These are phyloP conservation scores for Solanum rostratum DNA, from an alignment of 257 asterid species.

Conservation along the genomic window DNA sequence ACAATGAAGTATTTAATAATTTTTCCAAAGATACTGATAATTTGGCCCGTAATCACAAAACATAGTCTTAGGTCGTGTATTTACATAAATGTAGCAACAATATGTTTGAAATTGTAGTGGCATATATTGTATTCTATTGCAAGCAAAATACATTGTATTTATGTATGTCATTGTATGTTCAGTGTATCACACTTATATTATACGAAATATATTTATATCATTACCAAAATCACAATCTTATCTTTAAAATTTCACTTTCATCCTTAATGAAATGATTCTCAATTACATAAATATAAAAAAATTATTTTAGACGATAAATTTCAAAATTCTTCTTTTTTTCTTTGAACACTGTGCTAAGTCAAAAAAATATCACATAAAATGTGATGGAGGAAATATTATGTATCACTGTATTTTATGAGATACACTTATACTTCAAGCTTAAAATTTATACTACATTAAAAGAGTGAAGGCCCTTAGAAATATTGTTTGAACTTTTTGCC, in stretches of 20 bases:
- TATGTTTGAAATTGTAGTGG: neutral
- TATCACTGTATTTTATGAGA: neutral
- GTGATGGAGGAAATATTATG: no score
- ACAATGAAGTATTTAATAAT: neutral
- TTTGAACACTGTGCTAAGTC: no score
- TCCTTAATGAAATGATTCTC: no score
- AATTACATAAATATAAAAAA: no score
- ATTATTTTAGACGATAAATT: no score
- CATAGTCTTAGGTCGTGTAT: neutral
- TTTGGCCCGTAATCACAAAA: neutral
- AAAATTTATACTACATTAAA: no score
- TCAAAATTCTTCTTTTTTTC: no score
- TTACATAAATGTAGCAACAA: neutral
- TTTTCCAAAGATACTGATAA: neutral
- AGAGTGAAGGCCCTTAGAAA: no score
- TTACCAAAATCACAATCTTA: neutral
- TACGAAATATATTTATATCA: neutral
- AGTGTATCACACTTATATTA: neutral
- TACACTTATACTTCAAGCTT: neutral
- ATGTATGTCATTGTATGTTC: neutral
- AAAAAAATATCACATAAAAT: no score
- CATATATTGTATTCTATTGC: neutral
- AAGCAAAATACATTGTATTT: neutral
- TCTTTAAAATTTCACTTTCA: no score
- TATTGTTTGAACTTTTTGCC: no score